Conservation (phyloP, 176 grass and related monocot genomes). For the Phragmites australis region DNA sequence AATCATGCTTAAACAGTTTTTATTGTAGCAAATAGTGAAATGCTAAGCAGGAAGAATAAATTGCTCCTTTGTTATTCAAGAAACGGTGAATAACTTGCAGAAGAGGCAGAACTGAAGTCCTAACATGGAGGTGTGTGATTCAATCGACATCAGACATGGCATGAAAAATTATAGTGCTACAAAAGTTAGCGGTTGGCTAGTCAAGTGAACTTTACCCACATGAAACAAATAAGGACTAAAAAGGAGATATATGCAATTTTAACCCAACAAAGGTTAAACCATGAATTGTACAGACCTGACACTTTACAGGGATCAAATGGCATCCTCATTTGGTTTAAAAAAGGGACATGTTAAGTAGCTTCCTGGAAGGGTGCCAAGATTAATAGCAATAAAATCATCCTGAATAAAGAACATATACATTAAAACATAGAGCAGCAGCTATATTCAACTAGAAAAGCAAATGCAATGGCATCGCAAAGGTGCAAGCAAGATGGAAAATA, state of each 20-base stretch:
- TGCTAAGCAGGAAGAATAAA: neutral
- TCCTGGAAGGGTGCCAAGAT: neutral
- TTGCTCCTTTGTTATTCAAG: neutral
- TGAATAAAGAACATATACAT: neutral
- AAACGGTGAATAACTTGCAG: neutral
- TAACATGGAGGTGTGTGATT: neutral
- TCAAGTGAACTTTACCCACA: too few species aligned
- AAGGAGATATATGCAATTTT: too few species aligned
- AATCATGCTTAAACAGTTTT: neutral
- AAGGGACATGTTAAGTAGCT: neutral
- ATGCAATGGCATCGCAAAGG: neutral
- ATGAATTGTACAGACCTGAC: too few species aligned
- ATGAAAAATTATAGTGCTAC: neutral
- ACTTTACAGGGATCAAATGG: too few species aligned
- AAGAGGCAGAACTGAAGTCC: neutral
- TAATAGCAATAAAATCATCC: neutral
- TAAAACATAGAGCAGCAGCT: neutral
- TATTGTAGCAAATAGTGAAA: neutral
- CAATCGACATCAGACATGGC: neutral
- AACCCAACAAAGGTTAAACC: too few species aligned
- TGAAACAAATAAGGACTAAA: too few species aligned
- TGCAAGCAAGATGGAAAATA: conserved; percentile 9
- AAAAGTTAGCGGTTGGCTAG: neutral
- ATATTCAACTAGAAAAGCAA: neutral
- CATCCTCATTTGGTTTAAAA: neutral